phyloP scores from a whole-genome alignment of 78 protist species.

The Pigoraptor vietnamica region DNA sequence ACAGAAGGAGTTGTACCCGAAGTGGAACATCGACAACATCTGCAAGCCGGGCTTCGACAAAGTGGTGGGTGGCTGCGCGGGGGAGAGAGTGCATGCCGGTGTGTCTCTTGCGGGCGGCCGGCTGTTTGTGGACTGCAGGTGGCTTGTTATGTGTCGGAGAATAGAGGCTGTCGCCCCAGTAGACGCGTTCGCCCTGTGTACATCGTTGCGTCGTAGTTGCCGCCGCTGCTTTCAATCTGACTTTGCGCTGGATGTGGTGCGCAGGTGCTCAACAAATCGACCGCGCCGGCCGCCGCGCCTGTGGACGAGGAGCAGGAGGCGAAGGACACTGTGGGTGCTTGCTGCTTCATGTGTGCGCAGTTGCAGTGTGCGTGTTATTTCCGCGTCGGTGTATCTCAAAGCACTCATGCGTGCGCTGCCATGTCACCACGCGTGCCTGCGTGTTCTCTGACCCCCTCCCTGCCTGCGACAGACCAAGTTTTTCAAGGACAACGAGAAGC shows the following conservation, averaged over 20 bases:
- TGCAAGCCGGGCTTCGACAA: constrained; percentile 18
- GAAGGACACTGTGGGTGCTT: background rate
- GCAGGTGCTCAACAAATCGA: background rate
- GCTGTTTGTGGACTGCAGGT: background rate
- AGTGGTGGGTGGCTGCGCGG: background rate
- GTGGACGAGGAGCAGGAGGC: background rate
- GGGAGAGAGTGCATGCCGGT: background rate
- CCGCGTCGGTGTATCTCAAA: background rate
- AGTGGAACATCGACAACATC: constrained; percentile 42
- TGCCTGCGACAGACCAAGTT: constrained; percentile 3
- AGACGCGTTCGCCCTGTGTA: too few species aligned
- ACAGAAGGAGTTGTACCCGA: background rate
- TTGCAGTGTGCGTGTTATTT: background rate
- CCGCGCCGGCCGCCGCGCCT: background rate
- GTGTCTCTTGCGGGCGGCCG: background rate
- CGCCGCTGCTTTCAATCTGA: too few species aligned
- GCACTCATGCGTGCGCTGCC: too few species aligned
- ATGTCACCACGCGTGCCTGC: background rate
- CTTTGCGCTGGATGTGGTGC: too few species aligned
- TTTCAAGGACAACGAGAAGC: background rate
- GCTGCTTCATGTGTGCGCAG: background rate
- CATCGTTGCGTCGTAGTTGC: too few species aligned
- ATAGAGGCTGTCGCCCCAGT: too few species aligned
- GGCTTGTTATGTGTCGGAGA: background rate
- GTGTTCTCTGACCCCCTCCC: background rate